These are phyloP conservation scores for Polytrichum formosum DNA, from an alignment of 225 moss, liverwort and hornwort species.

Conservation along the genomic window DNA sequence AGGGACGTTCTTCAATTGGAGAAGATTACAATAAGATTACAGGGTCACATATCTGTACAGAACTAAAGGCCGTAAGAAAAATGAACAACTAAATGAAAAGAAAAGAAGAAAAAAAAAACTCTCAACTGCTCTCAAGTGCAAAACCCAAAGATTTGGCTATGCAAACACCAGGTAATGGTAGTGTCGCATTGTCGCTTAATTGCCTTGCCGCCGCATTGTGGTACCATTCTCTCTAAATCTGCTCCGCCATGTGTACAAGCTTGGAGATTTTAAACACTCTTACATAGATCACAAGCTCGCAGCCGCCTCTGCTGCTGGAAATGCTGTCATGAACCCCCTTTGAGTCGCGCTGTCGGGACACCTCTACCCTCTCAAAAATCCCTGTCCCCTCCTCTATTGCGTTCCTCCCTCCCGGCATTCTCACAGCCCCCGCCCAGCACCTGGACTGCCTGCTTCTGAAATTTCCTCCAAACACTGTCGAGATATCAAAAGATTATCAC, in stretches of 20 bases:
- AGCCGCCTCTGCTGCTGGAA: slow-evolving; percentile 23
- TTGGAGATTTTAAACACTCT: slow-evolving; percentile 29
- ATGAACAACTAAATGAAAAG: slow-evolving; percentile 56
- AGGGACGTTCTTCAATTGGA: slow-evolving; percentile 42
- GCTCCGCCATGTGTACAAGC: slow-evolving; percentile 80
- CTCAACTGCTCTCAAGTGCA: slow-evolving; percentile 23
- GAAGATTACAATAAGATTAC: slow-evolving; percentile 89
- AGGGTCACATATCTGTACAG: slow-evolving; percentile 95
- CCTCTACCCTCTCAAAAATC: too few species aligned
- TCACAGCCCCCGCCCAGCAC: slow-evolving; percentile 15
- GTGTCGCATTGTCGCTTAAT: slow-evolving; percentile 24
- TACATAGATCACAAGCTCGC: slow-evolving; percentile 52
- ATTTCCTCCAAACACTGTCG: slow-evolving; percentile 3
- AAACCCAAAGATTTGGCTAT: slow-evolving; percentile 53
- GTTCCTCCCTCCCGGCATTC: not conserved
- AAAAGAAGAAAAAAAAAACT: slow-evolving; percentile 18
- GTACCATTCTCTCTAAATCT: slow-evolving; percentile 40
- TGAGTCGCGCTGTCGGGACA: too few species aligned
- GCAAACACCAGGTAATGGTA: slow-evolving; percentile 32
- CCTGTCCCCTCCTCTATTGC: too few species aligned
- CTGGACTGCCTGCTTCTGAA: not conserved
- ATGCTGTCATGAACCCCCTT: too few species aligned
- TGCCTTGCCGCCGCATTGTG: slow-evolving; percentile 30
- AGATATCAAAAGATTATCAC: slow-evolving; percentile 20
- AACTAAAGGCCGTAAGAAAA: slow-evolving; percentile 81